Evolutionary conservation across 495 filamentous ascomycete genomes (phyloP).

Genomic region (Patellaria atrata): DNA sequence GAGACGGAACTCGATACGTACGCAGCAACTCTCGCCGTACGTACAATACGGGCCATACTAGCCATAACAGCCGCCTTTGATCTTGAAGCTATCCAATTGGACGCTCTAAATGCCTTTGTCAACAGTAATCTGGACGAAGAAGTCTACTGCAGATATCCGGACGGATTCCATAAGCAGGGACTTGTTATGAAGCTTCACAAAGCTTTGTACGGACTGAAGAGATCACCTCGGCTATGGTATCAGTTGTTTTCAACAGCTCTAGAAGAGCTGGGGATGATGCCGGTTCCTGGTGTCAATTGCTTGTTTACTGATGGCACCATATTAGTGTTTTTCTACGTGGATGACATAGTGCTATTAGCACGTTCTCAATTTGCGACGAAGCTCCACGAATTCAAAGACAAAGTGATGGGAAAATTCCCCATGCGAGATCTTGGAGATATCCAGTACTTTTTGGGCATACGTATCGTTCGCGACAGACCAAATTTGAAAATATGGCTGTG

Average conservation of each 20-base stretch:
- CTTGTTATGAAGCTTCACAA: neutral
- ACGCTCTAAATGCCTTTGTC: constrained; percentile 3
- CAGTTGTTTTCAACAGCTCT: constrained; percentile 3
- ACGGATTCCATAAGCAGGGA: constrained; percentile 1
- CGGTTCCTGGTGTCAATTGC: constrained; percentile 1
- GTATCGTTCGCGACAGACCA: neutral
- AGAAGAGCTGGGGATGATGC: constrained; percentile 1
- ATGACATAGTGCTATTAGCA: constrained; percentile 9
- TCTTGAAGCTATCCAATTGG: constrained; percentile 2
- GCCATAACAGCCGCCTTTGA: constrained; percentile 4
- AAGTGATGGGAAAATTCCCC: neutral
- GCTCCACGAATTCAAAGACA: neutral
- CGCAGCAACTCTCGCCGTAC: constrained; percentile 5
- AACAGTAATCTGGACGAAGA: neutral
- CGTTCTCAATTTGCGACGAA: neutral
- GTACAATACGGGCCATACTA: constrained; percentile 4
- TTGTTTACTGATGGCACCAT: constrained; percentile 3
- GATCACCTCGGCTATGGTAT: constrained; percentile 7
- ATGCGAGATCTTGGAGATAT: neutral
- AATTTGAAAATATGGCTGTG: neutral
- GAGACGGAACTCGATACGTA: constrained; percentile 2
- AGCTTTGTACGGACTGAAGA: constrained; percentile 11
- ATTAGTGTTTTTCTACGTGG: constrained; percentile 9
- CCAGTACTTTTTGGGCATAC: constrained; percentile 1
- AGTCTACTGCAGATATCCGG: constrained; percentile 1